phyloP scores from a whole-genome alignment of 441 rosid species.

The Arabidopsis hybrid region DNA sequence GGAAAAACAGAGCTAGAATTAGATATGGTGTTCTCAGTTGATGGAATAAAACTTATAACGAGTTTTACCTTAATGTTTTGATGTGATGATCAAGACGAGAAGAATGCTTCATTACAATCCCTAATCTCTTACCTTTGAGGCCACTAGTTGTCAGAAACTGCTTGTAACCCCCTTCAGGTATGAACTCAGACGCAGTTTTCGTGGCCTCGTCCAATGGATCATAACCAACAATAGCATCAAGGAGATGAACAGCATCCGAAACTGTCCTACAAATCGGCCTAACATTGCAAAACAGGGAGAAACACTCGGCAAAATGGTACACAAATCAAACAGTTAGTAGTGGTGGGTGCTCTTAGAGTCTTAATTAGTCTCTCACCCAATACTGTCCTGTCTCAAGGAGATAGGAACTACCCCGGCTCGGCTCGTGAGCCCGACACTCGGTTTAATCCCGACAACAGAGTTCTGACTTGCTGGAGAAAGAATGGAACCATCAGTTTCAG shows the following conservation, averaged over 20 bases:
- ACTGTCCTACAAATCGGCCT: constrained; percentile 77
- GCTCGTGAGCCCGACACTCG: constrained; percentile 81
- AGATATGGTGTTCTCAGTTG: too few species aligned
- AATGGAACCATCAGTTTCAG: constrained; percentile 81
- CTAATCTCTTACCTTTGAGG: constrained; percentile 62
- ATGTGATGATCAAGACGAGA: constrained; percentile 54
- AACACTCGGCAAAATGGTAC: not conserved
- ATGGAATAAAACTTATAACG: not conserved
- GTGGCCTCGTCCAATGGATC: constrained; percentile 64
- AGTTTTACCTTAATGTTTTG: constrained; percentile 52
- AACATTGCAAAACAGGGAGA: constrained; percentile 9
- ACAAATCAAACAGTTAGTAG: not conserved
- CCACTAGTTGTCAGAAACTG: constrained; percentile 58
- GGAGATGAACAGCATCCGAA: constrained; percentile 66
- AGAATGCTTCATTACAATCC: constrained; percentile 53
- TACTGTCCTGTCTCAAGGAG: constrained; percentile 68
- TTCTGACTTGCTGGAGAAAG: constrained; percentile 64
- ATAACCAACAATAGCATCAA: constrained; percentile 66
- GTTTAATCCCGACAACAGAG: constrained; percentile 79
- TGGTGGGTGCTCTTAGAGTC: not conserved
- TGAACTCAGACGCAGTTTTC: constrained; percentile 48
- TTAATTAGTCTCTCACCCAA: constrained; percentile 13
- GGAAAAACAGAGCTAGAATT: not conserved
- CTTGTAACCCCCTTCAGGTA: constrained; percentile 64
- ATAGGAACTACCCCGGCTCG: constrained; percentile 75